Conservation (phyloP, 805 yeast genomes). For the Pichia thaimueangensis region DNA sequence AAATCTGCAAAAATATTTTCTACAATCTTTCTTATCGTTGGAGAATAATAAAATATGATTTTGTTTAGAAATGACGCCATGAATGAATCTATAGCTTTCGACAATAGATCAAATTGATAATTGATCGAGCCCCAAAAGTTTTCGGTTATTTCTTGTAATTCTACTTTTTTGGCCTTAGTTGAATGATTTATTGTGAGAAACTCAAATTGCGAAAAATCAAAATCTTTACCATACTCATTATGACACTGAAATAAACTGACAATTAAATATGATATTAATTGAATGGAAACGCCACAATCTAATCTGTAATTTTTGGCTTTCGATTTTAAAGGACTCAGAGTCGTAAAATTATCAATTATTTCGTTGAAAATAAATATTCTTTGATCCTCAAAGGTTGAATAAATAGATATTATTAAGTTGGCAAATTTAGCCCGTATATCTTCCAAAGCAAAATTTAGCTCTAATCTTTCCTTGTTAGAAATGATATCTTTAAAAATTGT, state of each 20-base stretch:
- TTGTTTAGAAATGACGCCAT: slow-evolving; percentile 27
- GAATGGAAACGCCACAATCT: slow-evolving; percentile 42
- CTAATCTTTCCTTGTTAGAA: neutral
- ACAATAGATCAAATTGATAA: slow-evolving; percentile 10
- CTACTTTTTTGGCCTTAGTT: slow-evolving; percentile 10
- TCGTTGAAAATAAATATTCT: slow-evolving; percentile 57
- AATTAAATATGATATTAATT: slow-evolving; percentile 40
- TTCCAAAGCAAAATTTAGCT: slow-evolving; percentile 13
- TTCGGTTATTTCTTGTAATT: slow-evolving; percentile 8
- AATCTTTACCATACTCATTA: slow-evolving; percentile 13
- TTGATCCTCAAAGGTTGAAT: slow-evolving; percentile 42
- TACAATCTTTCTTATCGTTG: slow-evolving; percentile 32
- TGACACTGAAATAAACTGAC: slow-evolving; percentile 34
- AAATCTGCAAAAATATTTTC: slow-evolving; percentile 57
- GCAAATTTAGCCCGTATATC: slow-evolving; percentile 26
- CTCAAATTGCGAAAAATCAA: slow-evolving; percentile 23
- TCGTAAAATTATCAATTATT: slow-evolving; percentile 44
- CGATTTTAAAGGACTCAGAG: slow-evolving; percentile 40
- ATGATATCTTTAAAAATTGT: slow-evolving; percentile 35
- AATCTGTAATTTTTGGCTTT: slow-evolving; percentile 39
- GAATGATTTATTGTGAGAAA: slow-evolving; percentile 6
- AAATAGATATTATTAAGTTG: slow-evolving; percentile 33
- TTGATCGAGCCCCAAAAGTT: slow-evolving; percentile 12
- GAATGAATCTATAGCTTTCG: slow-evolving; percentile 24
- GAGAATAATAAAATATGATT: slow-evolving; percentile 28